Evolutionary conservation across 371 early-diverging fungal species (phyloP), one percentile per base, ranked within the genome.

Genomic region (Zopfochytrium polystomum): DNA sequence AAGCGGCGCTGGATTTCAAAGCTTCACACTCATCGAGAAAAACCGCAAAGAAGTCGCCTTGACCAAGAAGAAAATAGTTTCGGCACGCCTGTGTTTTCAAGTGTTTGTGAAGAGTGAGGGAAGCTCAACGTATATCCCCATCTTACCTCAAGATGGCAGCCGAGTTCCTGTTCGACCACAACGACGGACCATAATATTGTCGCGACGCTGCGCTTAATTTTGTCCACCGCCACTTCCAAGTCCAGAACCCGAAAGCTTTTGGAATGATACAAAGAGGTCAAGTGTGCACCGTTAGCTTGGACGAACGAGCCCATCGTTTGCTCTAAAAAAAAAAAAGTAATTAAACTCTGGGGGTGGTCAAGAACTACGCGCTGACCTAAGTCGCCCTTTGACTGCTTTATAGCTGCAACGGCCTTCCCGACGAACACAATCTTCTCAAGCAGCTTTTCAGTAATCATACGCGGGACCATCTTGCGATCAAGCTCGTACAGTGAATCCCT

Each of bases 361-460:
- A 13, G 26, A 51, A 20, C 11, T 13, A 11, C 30, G 7, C 9
- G 20, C n/a, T 53, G n/a, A 58, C 58, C 58, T 31, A 45, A 20
- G 1, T 46, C 35, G 26, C 45, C 13, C 20, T 35, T 42, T 18
- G 62, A 62, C 45, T 81, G 63, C 15, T 58, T 60, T 11, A 86
- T 84, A 18, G 85, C 86, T 1, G 81, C 78, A 13, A 88, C 79
- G 0, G 88, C 83, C 59, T 87, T 87, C 1, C 90, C 90, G 25
- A 88, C 79, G 75, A 88, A 90, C 20, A 89, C 66, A 48, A 90
- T 81, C 0, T 82, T 79, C 32, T 85, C 76, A 0, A 81, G 85
- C 13, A 85, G 32, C 0, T 67, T 46, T 1, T 49, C 38, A 15
- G 86, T 70, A 20, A 90, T 70, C 63, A 82, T 81, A 0, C 50